Evolutionary conservation across 1,284 basidiomycete genomes (phyloP), one percentile per base, ranked within the genome.

Genomic region (Ceratobasidium sp.): DNA sequence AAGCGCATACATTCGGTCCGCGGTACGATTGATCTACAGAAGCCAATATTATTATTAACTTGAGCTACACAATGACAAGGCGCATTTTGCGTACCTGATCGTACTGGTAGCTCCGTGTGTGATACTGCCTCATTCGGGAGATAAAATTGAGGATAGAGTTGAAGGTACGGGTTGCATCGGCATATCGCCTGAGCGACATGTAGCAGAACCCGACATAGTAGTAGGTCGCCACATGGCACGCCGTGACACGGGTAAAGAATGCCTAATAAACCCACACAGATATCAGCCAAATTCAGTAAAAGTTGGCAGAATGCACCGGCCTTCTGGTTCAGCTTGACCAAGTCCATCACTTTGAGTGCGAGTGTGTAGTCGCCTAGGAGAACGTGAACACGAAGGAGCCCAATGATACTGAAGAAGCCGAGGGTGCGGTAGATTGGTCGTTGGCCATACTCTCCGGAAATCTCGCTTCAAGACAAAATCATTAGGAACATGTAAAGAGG

Each of bases 131-230:
- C 88, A 92, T 96, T 47, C 92, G 86, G 81, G 92, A 87, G 77
- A 96, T 91, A 82, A 95, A 95, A 82, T 96, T 96, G 55, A 98
- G 84, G 75, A 97, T 93, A 35, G 91, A 90, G 53, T 94, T 92
- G 77, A 98, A 96, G 15, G 93, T 89, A 67, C 94, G 90, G 77
- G 94, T 94, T 29, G 96, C 96, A 77, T 99, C 96, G 5, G 96
- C 89, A 80, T 96, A 98, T 72, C 96, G 87, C 62, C 93, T 86
- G 38, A 98, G 86, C 85, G 96, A 94, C 79, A 98, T 87, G 81
- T 98, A 98, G 79, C 94, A 95, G 83, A 97, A 94, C 40, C 94
- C 95, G 72, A 97, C 92, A 76, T 96, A 94, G 82, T 96, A 97
- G 81, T 95, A 95, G 1, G 92, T 92, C 49, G 93, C 87, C 69